Evolutionary conservation across 345 rosid species (phyloP).

Genomic region (Eucalyptus erythrocorys): DNA sequence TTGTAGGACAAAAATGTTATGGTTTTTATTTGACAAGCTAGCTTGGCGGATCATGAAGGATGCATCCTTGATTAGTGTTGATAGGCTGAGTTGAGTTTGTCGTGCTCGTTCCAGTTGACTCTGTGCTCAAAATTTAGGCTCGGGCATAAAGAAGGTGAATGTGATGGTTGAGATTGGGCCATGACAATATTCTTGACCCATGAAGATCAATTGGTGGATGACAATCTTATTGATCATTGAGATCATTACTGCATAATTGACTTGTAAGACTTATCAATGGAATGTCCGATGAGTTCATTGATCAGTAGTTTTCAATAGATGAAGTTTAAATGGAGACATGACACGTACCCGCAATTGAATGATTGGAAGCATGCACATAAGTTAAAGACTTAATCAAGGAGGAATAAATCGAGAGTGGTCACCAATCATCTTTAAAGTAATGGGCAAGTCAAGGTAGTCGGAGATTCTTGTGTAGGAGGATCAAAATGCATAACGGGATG

Average conservation of each 20-base stretch:
- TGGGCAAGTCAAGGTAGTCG: rapidly evolving
- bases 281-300: rapidly evolving
- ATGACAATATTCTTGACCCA: background rate
- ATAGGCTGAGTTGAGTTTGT: background rate
- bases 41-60: rapidly evolving
- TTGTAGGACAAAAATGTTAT: background rate
- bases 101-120: background rate
- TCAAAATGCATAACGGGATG: rapidly evolving
- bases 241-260: rapidly evolving
- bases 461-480: rapidly evolving
- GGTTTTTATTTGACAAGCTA: background rate
- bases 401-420: rapidly evolving
- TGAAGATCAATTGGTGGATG: background rate
- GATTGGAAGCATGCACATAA: too few species aligned
- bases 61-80: background rate
- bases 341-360: rapidly evolving
- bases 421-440: background rate
- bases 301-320: rapidly evolving
- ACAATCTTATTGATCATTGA: background rate
- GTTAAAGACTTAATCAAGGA: background rate
- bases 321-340: background rate
- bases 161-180: background rate
- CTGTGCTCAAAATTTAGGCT: background rate
- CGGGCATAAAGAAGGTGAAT: rapidly evolving
- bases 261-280: rapidly evolving